Evolutionary conservation across 768 basidiomycete species (phyloP), one percentile per base, ranked within the genome.

Genomic region (Podaxis sp.): DNA sequence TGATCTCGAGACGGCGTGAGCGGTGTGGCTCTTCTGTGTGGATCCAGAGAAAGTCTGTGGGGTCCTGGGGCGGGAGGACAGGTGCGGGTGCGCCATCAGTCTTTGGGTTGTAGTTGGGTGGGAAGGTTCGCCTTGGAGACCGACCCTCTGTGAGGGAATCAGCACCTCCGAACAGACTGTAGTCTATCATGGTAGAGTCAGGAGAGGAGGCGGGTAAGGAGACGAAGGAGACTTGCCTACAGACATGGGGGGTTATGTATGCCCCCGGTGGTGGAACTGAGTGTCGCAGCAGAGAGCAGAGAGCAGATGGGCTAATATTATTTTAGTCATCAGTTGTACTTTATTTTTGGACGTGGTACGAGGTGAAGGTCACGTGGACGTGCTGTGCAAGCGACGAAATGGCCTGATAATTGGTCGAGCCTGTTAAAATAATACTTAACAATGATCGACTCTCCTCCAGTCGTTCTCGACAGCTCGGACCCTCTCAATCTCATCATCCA

Each of bases 21-120:
- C 96, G 85, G 75, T 99, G 97, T 2, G 97, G 97, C 71, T 99
- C 97, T 76, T 99, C 97, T 0, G 94, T 97, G 88, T 98, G 92
- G 51, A 96, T 71, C 97, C 97, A 99, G 33, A 98, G 80, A 70
- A 97, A 99, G 68, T 99, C 96, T 0, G 80, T 74, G 1, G 92
- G 90, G 69, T 95, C 87, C 71, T 88, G 87, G 0, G 89, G 89
- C 2, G 46, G 54, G 5, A 49, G 42, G 2, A 49, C 19, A 3
- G 54, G 54, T 22, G 19, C 19, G 2, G n/a, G 38, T 19, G 54
- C 9, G 9, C 3, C 12, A 15, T 6, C 38, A 8, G 24, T 15
- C 38, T 55, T 55, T 3, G 36, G 6, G 22, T 22, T 40, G 22
- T 55, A 38, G 22, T 42, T 30, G 4, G 42, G 26, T 3, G 61